phyloP scores from a whole-genome alignment of 208 protist species.

The Blastocrithidia nonstop region DNA sequence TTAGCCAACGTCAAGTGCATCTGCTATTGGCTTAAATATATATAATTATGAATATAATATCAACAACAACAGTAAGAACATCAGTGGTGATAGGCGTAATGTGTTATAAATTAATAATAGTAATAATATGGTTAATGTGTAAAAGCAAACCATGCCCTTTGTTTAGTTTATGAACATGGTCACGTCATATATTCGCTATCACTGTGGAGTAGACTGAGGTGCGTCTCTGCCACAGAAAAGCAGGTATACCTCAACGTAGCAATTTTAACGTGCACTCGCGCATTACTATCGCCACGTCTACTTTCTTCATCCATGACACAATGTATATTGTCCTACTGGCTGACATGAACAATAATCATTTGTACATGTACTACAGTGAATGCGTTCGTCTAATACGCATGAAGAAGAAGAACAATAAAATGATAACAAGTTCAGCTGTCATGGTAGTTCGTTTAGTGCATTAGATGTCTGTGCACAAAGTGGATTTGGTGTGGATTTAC shows the following conservation, averaged over 20 bases:
- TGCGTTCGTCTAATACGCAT: slow-evolving; percentile 6
- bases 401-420: background rate
- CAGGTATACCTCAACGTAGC: background rate
- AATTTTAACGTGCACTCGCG: background rate
- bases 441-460: slow-evolving; percentile 31
- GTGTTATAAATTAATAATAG: background rate
- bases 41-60: background rate
- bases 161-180: slow-evolving; percentile 27
- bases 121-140: no score
- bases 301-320: slow-evolving; percentile 51
- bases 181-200: slow-evolving; percentile 54
- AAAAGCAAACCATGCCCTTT: slow-evolving; percentile 33
- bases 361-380: slow-evolving; percentile 69
- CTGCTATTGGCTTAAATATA: no score
- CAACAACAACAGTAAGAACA: slow-evolving; percentile 1
- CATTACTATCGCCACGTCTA: slow-evolving; percentile 28
- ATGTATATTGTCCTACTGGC: slow-evolving; percentile 40
- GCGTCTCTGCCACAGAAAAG: slow-evolving; percentile 1
- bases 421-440: background rate
- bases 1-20: no score
- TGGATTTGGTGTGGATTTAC: slow-evolving; percentile 40
- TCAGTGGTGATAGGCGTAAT: background rate
- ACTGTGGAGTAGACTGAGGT: slow-evolving; percentile 66
- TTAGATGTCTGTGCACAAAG: slow-evolving; percentile 66
- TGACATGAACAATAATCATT: slow-evolving; percentile 50